Base-by-base conservation (phyloP, 225 moss, liverwort and hornwort species). In the Takakia lepidozioides region DNA sequence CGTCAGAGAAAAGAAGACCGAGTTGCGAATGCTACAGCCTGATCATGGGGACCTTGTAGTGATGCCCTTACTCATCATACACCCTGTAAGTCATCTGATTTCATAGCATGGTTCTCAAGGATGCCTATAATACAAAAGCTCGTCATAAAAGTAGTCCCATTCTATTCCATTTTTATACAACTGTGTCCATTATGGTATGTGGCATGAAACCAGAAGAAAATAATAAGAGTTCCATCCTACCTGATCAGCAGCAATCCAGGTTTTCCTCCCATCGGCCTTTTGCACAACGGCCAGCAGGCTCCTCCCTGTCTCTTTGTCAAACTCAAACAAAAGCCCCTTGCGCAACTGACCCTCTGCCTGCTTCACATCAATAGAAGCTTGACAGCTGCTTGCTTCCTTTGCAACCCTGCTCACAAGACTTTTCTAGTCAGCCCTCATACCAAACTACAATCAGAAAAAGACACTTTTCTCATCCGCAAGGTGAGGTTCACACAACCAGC, bases 191-290 rank as follows among this genome's bases (percentile, higher is more conserved):
- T n/a, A n/a, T n/a, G n/a, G n/a, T n/a, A n/a, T n/a, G n/a, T n/a
- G n/a, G n/a, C n/a, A n/a, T n/a, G n/a, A n/a, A n/a, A n/a, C n/a
- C n/a, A n/a, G n/a, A n/a, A n/a, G n/a, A n/a, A n/a, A n/a, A n/a
- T n/a, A n/a, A n/a, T n/a, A n/a, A 29, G 19, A 25, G 22, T 46
- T 27, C 18, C 15, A 32, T 23, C 35, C 29, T 58, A 84, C 95
- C 95, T 90, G 87, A 60, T 98, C 95, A 17, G 71, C 57, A 40
- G 82, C 95, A 64, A 72, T 60, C 95, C 95, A 98, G 53, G 80
- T 98, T 52, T 55, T 74, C 85, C 90, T 98, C 44, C 85, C 87
- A 46, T 90, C 95, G 52, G 80, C 82, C 55, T 67, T 82, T 61
- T 80, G 85, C 48, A 75, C 73, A 55, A 98, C 95, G 37, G 80